Evolutionary conservation across 2,329 filamentous ascomycete genomes (phyloP).

Genomic region (Aureobasidium pullulans): DNA sequence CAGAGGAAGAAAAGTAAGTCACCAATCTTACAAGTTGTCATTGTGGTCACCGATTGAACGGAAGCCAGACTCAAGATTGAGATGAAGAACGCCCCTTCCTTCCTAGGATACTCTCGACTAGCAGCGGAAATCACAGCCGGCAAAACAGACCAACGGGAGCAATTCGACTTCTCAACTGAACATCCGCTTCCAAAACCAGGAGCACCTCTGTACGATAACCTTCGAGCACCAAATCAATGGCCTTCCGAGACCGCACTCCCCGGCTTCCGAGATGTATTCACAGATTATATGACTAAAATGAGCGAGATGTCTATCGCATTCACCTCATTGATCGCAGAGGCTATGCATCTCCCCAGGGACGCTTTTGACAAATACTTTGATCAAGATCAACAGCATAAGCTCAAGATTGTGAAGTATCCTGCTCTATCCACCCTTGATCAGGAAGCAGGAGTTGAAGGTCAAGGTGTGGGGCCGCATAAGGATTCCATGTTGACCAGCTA

Average conservation of each 20-base stretch:
- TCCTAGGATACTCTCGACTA: conserved; percentile 40
- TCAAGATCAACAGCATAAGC: conserved; percentile 64
- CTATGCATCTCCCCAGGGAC: conserved; percentile 60
- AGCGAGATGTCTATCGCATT: conserved; percentile 63
- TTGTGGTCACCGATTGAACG: not conserved
- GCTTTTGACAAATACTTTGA: conserved; percentile 80
- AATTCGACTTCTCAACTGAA: conserved; percentile 78
- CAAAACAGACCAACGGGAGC: conserved; percentile 71
- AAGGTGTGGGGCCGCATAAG: conserved; percentile 70
- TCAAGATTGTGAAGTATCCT: conserved; percentile 46
- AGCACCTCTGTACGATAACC: conserved; percentile 65
- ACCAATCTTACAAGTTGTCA: not conserved
- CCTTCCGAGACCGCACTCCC: conserved; percentile 58
- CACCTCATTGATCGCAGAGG: conserved; percentile 74
- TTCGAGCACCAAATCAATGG: conserved; percentile 75
- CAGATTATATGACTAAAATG: conserved; percentile 73
- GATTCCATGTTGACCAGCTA: conserved; percentile 79
- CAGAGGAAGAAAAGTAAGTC: conserved; percentile 59
- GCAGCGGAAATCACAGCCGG: conserved; percentile 62
- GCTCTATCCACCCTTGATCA: not conserved
- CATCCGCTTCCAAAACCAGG: conserved; percentile 56
- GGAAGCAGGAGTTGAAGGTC: conserved; percentile 43
- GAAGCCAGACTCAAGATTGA: conserved; percentile 37
- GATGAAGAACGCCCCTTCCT: conserved; percentile 44
- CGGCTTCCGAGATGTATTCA: conserved; percentile 59